Conservation (phyloP, 331 rosid genomes). For the Rosa hybrid region DNA sequence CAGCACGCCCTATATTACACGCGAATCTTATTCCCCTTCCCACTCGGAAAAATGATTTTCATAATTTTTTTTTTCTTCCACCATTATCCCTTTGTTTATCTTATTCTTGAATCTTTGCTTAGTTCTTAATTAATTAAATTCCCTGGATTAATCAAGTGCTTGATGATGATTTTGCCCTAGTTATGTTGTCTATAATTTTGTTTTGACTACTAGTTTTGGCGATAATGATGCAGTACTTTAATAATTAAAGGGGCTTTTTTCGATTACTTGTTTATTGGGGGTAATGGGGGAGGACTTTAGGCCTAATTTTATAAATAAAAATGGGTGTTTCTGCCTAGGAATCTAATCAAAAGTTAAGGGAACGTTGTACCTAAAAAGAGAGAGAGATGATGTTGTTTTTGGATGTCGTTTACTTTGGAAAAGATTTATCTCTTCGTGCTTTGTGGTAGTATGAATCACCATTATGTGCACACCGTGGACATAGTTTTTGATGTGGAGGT, state of each 20-base stretch:
- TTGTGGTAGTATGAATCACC: conserved; percentile 18
- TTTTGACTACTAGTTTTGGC: conserved; percentile 8
- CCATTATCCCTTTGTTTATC: conserved; percentile 8
- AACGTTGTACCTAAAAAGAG: conserved; percentile 35
- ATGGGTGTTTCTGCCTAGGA: conserved; percentile 47
- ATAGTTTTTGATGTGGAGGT: conserved; percentile 24
- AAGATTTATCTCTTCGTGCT: conserved; percentile 17
- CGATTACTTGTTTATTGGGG: not conserved
- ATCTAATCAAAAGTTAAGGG: conserved; percentile 42
- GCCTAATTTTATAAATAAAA: not conserved
- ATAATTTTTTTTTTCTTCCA: not conserved
- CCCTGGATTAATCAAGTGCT: not conserved
- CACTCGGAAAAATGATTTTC: not conserved
- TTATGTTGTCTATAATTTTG: not conserved
- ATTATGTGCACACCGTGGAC: conserved; percentile 19
- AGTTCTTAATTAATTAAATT: not conserved
- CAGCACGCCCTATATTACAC: conserved; percentile 72
- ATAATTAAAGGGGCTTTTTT: not conserved
- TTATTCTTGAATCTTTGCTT: not conserved
- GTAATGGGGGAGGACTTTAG: conserved; percentile 26
- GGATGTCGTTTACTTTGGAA: conserved; percentile 3
- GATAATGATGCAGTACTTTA: conserved; percentile 19
- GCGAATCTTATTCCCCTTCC: conserved; percentile 68
- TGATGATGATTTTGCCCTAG: not conserved
- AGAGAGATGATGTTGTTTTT: conserved; percentile 33